Percentiles rank a stretch among this genome's conserved stretches.
Evolutionary conservation across 768 basidiomycete species (phyloP).

Genomic region (Podaxis sp.): DNA sequence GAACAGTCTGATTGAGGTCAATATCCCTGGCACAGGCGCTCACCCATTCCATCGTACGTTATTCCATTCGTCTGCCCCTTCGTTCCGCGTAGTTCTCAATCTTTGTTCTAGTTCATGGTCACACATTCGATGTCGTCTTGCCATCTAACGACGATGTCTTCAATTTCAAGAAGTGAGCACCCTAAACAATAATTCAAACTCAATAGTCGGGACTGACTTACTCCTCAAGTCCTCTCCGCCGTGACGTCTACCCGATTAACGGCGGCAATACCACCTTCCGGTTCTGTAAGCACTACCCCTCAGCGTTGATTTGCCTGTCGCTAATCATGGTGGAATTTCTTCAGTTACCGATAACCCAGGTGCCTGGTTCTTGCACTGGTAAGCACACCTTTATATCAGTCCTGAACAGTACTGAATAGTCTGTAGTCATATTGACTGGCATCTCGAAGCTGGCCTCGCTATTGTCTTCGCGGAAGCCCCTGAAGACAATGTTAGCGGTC

Average conservation of each 20-base stretch:
- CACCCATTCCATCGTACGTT: conserved; percentile 14
- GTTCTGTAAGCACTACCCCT: conserved; percentile 15
- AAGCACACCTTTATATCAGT: conserved; percentile 24
- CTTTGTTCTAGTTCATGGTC: conserved; percentile 17
- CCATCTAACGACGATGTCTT: conserved; percentile 9
- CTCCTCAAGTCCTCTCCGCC: conserved; percentile 17
- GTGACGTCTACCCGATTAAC: conserved; percentile 18
- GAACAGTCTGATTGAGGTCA: conserved; percentile 48
- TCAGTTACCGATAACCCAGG: conserved; percentile 59
- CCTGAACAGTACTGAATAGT: conserved; percentile 4
- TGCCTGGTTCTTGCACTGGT: conserved; percentile 46
- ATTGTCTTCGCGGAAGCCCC: conserved; percentile 37
- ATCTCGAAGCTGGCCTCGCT: conserved; percentile 37
- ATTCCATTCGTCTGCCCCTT: not conserved
- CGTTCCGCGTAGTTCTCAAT: not conserved
- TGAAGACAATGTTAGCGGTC: conserved; percentile 19
- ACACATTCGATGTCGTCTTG: conserved; percentile 19
- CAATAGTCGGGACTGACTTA: not conserved
- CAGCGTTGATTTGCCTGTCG: too few species aligned
- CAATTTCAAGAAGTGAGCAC: conserved; percentile 13
- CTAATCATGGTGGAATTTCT: not conserved
- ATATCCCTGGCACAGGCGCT: conserved; percentile 35
- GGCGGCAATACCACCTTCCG: conserved; percentile 20
- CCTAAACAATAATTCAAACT: conserved; percentile 12
- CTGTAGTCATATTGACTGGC: conserved; percentile 36